Conservation (phyloP, 495 filamentous ascomycete species). For the Podospora appendiculata region DNA sequence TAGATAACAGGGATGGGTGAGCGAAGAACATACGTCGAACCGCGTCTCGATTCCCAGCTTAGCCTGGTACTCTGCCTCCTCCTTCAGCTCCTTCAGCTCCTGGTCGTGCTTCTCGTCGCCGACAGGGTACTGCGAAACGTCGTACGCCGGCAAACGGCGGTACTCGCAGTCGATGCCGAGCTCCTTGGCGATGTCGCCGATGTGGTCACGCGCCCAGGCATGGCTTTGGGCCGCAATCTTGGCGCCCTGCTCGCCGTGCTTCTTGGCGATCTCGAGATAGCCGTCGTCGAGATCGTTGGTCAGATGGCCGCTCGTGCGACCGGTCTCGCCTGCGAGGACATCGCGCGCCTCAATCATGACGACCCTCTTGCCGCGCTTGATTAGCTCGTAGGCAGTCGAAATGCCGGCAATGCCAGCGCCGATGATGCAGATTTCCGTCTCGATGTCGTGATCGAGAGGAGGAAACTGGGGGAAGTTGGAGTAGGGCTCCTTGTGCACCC, state of each 20-base stretch:
- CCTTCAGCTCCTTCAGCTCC: slow-evolving; percentile 27
- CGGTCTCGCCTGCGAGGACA: slow-evolving; percentile 44
- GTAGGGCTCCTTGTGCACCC: slow-evolving; percentile 44
- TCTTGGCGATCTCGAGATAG: slow-evolving; percentile 41
- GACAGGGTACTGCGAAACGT: slow-evolving; percentile 28
- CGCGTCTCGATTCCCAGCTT: slow-evolving; percentile 33
- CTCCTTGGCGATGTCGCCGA: slow-evolving; percentile 38
- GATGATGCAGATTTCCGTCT: slow-evolving; percentile 45
- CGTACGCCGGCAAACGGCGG: slow-evolving; percentile 36
- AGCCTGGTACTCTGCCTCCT: slow-evolving; percentile 35
- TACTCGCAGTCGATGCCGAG: slow-evolving; percentile 52
- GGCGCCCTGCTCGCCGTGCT: slow-evolving; percentile 42
- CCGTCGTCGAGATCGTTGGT: slow-evolving; percentile 46
- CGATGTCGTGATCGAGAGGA: slow-evolving; percentile 24
- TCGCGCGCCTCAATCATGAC: slow-evolving; percentile 49
- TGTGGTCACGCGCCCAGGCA: slow-evolving; percentile 42
- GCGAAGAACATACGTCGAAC: slow-evolving; percentile 24
- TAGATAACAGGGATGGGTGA: no score
- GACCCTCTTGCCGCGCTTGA: slow-evolving; percentile 39
- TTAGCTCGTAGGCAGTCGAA: slow-evolving; percentile 44
- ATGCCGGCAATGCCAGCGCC: slow-evolving; percentile 51
- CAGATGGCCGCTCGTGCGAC: slow-evolving; percentile 47
- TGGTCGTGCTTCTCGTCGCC: slow-evolving; percentile 29
- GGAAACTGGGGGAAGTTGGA: slow-evolving; percentile 37
- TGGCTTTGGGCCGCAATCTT: slow-evolving; percentile 46